These are phyloP conservation scores for Acephala macrosclerotiorum DNA, from an alignment of 2,329 filamentous ascomycete genomes.

Conservation along the genomic window DNA sequence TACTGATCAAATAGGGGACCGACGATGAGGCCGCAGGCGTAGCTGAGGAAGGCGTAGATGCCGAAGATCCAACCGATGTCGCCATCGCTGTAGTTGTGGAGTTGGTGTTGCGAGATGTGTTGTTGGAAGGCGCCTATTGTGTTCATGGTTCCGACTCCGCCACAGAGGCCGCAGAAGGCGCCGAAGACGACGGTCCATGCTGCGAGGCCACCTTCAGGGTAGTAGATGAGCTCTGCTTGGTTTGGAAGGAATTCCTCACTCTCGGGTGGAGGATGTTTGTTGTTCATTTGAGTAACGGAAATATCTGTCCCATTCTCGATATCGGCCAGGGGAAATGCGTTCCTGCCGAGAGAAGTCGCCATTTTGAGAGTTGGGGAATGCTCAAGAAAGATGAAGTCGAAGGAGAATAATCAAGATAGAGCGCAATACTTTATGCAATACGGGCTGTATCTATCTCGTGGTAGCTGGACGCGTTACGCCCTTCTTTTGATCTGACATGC, in stretches of 20 bases:
- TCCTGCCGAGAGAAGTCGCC: neutral
- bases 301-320: neutral
- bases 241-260: neutral
- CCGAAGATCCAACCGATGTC: conserved; percentile 66
- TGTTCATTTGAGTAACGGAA: neutral
- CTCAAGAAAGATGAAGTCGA: neutral
- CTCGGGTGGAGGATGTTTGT: neutral
- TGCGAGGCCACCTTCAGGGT: conserved; percentile 81
- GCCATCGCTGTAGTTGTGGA: conserved; percentile 58
- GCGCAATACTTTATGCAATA: neutral
- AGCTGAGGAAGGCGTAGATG: conserved; percentile 50
- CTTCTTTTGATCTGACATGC: no score
- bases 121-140: conserved; percentile 80
- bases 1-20: conserved; percentile 34
- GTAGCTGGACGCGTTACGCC: neutral
- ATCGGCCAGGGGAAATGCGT: neutral
- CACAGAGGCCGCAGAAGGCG: conserved; percentile 78
- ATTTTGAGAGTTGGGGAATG: neutral
- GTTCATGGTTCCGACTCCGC: conserved; percentile 81
- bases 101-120: conserved; percentile 77
- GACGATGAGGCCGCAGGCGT: conserved; percentile 27
- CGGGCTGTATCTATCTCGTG: neutral
- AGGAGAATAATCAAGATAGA: neutral
- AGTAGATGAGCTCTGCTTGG: conserved; percentile 12
- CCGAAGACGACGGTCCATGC: conserved; percentile 90